Conservation (phyloP, 768 basidiomycete species). For the Naematelia encephala region DNA sequence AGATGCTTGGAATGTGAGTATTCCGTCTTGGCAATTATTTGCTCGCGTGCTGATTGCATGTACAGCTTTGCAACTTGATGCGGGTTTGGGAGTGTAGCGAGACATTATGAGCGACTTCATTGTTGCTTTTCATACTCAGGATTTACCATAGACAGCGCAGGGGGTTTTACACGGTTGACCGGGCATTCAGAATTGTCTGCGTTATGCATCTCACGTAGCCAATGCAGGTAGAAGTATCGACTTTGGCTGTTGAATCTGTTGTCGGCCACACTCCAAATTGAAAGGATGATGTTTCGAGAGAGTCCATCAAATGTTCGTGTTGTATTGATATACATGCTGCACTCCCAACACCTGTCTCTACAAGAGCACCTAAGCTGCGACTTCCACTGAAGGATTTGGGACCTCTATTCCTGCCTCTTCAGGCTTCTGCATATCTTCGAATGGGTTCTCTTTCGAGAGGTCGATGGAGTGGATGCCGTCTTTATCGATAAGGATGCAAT, state of each 20-base stretch:
- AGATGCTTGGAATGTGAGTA: conserved; percentile 71
- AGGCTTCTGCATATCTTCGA: conserved; percentile 19
- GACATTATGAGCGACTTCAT: too few species aligned
- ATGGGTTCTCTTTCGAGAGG: conserved; percentile 49
- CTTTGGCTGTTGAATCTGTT: too few species aligned
- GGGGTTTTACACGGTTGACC: too few species aligned
- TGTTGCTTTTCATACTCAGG: too few species aligned
- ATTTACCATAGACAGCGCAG: too few species aligned
- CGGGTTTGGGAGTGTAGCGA: too few species aligned
- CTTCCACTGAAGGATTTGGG: conserved; percentile 32
- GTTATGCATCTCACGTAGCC: not conserved
- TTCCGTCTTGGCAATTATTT: not conserved
- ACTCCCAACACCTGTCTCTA: not conserved
- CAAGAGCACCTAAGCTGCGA: conserved; percentile 6
- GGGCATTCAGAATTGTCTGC: not conserved
- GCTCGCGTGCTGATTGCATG: not conserved
- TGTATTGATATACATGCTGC: conserved; percentile 7
- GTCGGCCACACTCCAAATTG: too few species aligned
- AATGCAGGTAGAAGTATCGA: not conserved
- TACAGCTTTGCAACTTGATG: conserved; percentile 21
- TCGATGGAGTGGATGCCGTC: conserved; percentile 81
- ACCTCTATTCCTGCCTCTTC: conserved; percentile 11
- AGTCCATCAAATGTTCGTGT: not conserved
- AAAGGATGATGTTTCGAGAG: conserved; percentile 1
- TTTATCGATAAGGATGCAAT: conserved; percentile 87